Conservation (phyloP, 495 filamentous ascomycete species). For the Aspergillus coremiiformis region DNA sequence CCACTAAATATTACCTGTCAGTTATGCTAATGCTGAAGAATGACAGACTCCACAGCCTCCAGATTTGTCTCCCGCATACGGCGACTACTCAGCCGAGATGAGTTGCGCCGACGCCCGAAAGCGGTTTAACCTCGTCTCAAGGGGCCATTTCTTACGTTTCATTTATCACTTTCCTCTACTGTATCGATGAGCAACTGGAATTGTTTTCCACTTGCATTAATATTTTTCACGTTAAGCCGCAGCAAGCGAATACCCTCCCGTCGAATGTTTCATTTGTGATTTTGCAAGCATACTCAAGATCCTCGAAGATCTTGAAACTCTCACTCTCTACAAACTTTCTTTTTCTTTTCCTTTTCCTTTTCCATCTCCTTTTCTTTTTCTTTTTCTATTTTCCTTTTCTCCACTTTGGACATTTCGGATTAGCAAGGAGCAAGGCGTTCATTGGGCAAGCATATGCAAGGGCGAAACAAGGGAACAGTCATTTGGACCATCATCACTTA, state of each 20-base stretch:
- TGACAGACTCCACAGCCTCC: slow-evolving; percentile 15
- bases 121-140: slow-evolving; percentile 1
- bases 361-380: neutral
- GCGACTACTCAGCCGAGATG: slow-evolving; percentile 28
- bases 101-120: slow-evolving; percentile 13
- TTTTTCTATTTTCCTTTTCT: neutral
- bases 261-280: slow-evolving; percentile 7
- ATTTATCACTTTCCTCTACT: slow-evolving; percentile 1
- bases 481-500: neutral
- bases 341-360: neutral
- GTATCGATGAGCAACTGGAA: neutral
- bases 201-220: neutral
- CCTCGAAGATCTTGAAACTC: neutral
- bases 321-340: neutral
- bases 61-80: slow-evolving; percentile 29
- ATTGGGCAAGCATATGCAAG: slow-evolving; percentile 14
- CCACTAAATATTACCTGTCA: slow-evolving; percentile 5
- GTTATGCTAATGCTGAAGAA: neutral
- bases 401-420: slow-evolving; percentile 2
- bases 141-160: neutral
- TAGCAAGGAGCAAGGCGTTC: slow-evolving; percentile 19
- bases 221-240: neutral
- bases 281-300: slow-evolving; percentile 1
- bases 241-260: slow-evolving; percentile 8
- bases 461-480: slow-evolving; percentile 4